phyloP scores from a whole-genome alignment of 148 eudicot genomes.

The Camellia japonica region DNA sequence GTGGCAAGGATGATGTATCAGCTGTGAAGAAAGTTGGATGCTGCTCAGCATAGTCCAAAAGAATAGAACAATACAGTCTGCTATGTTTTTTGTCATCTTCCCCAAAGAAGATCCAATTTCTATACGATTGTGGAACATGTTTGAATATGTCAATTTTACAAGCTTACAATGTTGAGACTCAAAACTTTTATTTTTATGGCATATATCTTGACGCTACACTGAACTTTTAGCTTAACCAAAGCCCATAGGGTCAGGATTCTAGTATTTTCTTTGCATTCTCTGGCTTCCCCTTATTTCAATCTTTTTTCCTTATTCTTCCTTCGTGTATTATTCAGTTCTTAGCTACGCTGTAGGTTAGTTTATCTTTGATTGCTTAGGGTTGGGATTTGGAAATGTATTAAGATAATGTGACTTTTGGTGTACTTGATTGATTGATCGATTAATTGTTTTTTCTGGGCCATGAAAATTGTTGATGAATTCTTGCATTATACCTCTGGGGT shows the following conservation, averaged over 20 bases:
- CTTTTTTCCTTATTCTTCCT: background rate
- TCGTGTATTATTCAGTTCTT: conserved; percentile 1
- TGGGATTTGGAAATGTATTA: conserved; percentile 11
- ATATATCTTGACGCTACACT: background rate
- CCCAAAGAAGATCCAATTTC: background rate
- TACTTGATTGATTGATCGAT: background rate
- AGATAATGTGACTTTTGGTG: background rate
- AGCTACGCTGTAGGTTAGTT: conserved; percentile 13
- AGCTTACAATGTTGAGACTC: background rate
- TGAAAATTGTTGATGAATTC: background rate
- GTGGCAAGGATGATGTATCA: conserved; percentile 39
- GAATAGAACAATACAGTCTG: background rate
- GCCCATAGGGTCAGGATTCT: background rate
- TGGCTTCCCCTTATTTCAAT: background rate
- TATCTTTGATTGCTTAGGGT: conserved; percentile 8
- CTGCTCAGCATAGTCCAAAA: conserved; percentile 29
- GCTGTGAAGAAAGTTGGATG: conserved; percentile 40
- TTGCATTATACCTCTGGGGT: background rate
- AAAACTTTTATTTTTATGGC: background rate
- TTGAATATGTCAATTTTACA: background rate
- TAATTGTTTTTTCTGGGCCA: background rate
- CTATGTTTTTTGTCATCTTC: background rate
- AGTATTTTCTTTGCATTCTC: background rate
- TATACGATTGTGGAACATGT: conserved; percentile 4
- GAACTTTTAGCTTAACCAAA: background rate